Evolutionary conservation across 139 green algal species (phyloP).

Genomic region (Volvox africanus): DNA sequence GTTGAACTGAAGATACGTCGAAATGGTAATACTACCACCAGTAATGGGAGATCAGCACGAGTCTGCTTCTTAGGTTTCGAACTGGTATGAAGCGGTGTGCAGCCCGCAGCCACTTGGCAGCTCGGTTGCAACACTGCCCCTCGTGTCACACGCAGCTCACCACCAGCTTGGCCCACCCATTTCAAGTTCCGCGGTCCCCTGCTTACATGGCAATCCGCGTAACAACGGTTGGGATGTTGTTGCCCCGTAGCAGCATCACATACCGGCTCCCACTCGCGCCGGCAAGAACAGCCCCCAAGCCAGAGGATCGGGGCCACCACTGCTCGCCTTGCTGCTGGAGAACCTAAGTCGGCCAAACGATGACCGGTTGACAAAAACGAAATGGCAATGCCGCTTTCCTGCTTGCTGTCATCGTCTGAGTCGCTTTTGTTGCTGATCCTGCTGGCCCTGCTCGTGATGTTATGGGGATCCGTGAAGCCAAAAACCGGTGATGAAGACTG

Average conservation of each 20-base stretch:
- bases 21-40: no score
- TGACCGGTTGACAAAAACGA: neutral
- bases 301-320: neutral
- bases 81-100: neutral
- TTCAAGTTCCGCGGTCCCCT: neutral
- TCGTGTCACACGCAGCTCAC: neutral
- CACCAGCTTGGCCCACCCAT: neutral
- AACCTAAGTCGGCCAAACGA: neutral
- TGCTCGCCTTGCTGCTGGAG: neutral
- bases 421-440: no score
- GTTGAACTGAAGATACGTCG: no score
- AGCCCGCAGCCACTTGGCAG: neutral
- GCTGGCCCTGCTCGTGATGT: neutral
- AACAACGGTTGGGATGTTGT: conserved; percentile 40
- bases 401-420: neutral
- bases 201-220: conserved; percentile 27
- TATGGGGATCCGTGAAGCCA: no score
- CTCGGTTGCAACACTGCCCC: neutral
- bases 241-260: neutral
- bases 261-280: conserved; percentile 1
- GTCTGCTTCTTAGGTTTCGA: neutral
- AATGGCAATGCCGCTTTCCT: neutral
- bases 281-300: conserved; percentile 6
- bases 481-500: no score
- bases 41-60: no score